Percentiles rank a stretch among this genome's conserved stretches.
Evolutionary conservation across 1,139 yeast species (phyloP).

Genomic region (Lodderomyces orthopsilosis): DNA sequence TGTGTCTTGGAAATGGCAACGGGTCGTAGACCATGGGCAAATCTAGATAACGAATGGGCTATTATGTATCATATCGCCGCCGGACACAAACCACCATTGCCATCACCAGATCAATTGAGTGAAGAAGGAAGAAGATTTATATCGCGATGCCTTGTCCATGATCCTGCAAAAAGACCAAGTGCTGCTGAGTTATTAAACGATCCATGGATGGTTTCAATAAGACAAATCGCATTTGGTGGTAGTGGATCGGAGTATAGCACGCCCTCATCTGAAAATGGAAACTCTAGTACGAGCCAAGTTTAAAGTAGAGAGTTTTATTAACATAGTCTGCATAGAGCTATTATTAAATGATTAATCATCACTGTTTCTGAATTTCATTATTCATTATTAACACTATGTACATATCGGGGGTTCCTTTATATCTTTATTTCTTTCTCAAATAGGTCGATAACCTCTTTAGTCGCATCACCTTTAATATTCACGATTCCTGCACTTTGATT

Average conservation of each 20-base stretch:
- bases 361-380: too few relatives aligned
- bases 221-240: slow-evolving; percentile 64
- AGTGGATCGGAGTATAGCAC: slow-evolving; percentile 24
- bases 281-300: neutral
- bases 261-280: slow-evolving; percentile 34
- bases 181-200: slow-evolving; percentile 85
- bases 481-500: slow-evolving; percentile 39
- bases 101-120: slow-evolving; percentile 74
- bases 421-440: slow-evolving; percentile 20
- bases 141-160: slow-evolving; percentile 75
- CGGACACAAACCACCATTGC: slow-evolving; percentile 87
- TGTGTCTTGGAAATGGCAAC: slow-evolving; percentile 82
- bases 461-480: slow-evolving; percentile 60
- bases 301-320: too few relatives aligned
- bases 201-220: slow-evolving; percentile 82
- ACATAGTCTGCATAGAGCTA: too few relatives aligned
- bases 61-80: slow-evolving; percentile 98
- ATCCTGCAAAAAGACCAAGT: slow-evolving; percentile 74
- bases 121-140: slow-evolving; percentile 70
- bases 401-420: slow-evolving; percentile 9
- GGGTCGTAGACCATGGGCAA: slow-evolving; percentile 85
- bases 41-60: slow-evolving; percentile 96
- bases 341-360: neutral
- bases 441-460: slow-evolving; percentile 37
- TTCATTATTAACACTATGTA: slow-evolving; percentile 3